Base-by-base conservation (phyloP, 2,329 filamentous ascomycete species). In the Cladophialophora bantiana region DNA sequence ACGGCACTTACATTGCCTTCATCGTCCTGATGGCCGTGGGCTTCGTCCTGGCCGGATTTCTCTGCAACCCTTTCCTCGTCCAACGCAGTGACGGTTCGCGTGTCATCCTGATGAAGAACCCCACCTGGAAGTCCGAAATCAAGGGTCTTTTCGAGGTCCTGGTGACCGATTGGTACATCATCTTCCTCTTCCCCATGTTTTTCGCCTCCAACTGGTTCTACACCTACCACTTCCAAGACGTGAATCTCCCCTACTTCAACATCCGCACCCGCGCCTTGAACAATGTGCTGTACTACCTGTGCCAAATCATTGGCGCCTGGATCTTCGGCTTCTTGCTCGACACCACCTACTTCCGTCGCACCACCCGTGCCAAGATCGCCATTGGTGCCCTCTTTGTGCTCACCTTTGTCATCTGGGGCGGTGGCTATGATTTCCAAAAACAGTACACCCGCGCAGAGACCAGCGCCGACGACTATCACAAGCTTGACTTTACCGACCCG, bases 101-200 rank as follows among this genome's bases (percentile, higher is more conserved):
- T 66, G 88, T 96, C 75, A 93, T 96, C 69, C 80, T 94, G 69
- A 96, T 94, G 90, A 94, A 95, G 83, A 91, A 96, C 78, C 93
- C 93, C 3, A 91, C 90, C 59, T 96, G 91, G 91, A 87, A 87
- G 74, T 89, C 90, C 2, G 93, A 97, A 79, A 78, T 96, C 68
- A 70, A 85, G 18, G 93, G 93, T 63, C 86, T 97, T 2, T 90
- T 84, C 78, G 85, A 95, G 77, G 92, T 90, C 0, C 80, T 96
- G 64, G 80, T 81, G 59, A 83, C 83, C 36, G 90, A 95, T 72
- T 88, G 88, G 5, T 94, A 89, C 80, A 89, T 95, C 73, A 69
- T 94, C 63, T 78, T 89, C 18, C 84, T 94, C 34, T 95, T 93
- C 81, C 91, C 91, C 74, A 91, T 93, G 89, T 93, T 94, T 81